A percentile compares a stretch with the other conserved stretches of the same genome.
These are phyloP conservation scores for Xylaria scruposa DNA, from an alignment of 495 filamentous ascomycete genomes.

Conservation along the genomic window DNA sequence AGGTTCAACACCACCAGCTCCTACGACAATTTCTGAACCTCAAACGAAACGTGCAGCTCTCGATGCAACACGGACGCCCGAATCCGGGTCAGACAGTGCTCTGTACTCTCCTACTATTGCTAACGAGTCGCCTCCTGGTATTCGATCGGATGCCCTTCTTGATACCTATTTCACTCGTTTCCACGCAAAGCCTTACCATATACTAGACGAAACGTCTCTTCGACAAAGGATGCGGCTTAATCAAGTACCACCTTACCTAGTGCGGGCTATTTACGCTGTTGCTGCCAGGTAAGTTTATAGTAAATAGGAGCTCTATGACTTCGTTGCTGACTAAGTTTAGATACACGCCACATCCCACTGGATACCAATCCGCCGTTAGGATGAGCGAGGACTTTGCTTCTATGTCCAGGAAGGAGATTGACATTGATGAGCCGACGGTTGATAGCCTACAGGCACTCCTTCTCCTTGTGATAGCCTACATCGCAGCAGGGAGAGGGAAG, in stretches of 20 bases:
- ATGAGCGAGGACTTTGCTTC: slow-evolving; percentile 71
- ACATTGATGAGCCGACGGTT: slow-evolving; percentile 78
- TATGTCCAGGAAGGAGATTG: slow-evolving; percentile 70
- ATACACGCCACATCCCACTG: slow-evolving; percentile 67
- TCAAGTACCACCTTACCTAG: slow-evolving; percentile 67
- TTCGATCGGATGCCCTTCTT: slow-evolving; percentile 66
- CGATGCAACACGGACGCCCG: slow-evolving; percentile 31
- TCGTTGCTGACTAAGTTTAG: slow-evolving; percentile 44
- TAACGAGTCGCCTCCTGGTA: slow-evolving; percentile 48
- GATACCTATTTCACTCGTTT: slow-evolving; percentile 79
- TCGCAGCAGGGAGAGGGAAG: slow-evolving; percentile 78
- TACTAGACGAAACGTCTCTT: slow-evolving; percentile 74
- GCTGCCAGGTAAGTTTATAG: slow-evolving; percentile 63
- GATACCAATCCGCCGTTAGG: slow-evolving; percentile 64
- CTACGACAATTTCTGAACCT: slow-evolving; percentile 30
- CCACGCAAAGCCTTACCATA: slow-evolving; percentile 78
- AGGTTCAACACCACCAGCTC: slow-evolving; percentile 21
- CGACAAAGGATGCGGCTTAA: slow-evolving; percentile 70
- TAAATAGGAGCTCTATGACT: slow-evolving; percentile 15
- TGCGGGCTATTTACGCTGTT: slow-evolving; percentile 77
- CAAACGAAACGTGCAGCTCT: slow-evolving; percentile 36
- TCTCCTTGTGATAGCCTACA: slow-evolving; percentile 76
- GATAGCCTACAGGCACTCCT: slow-evolving; percentile 77
- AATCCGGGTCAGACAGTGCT: slow-evolving; percentile 39
- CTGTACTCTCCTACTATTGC: slow-evolving; percentile 46